Base-by-base conservation (phyloP, 2,329 filamentous ascomycete genomes). In the Beauveria scarabaeidicola region DNA sequence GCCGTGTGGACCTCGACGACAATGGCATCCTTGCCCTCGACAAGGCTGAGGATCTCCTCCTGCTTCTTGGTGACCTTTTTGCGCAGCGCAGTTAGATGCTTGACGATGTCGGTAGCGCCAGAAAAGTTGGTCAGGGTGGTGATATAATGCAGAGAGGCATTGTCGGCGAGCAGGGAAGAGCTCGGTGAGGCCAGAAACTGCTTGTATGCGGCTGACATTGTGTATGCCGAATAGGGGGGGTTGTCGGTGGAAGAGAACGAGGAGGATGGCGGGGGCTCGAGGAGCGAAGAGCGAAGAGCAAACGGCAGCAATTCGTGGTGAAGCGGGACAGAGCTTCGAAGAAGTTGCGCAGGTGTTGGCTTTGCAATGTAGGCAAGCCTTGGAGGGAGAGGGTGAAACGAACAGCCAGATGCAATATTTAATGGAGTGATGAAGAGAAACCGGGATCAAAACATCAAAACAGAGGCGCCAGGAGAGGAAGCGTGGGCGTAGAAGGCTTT, bases 1-100 rank as follows among this genome's bases (percentile, higher is more conserved):
- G 85, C 85, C 25, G 90, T 94, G 69, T 96, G 88, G 52, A 91
- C 79, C 74, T 97, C 92, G 60, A 92, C 79, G 70, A 96, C 92
- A 64, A 95, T 75, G 48, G 85, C 83, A 72, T 85, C 81, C 59
- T 79, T 72, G 62, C 86, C 85, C 70, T 96, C 89, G 57, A 97
- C 81, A 27, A 83, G 78, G 68, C 84, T 85, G 64, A 97, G 77
- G 56, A 93, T 74, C 47, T 87, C 87, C 73, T 96, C 85, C 66
- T 87, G 85, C 75, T 90, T 92, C 80, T 91, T 95, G 74, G 87
- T 89, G 69, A 97, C 78, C 70, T 89, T 82, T 71, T 86, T 87
- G 67, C 82, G 80, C 71, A 91, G 82, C 41, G 81, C 80, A 67
- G 78, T 80, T 63, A 97, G 76, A 74, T 97, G 92, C 77, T 90